Evolutionary conservation across 768 basidiomycete genomes (phyloP).

Genomic region (Suillus plorans): DNA sequence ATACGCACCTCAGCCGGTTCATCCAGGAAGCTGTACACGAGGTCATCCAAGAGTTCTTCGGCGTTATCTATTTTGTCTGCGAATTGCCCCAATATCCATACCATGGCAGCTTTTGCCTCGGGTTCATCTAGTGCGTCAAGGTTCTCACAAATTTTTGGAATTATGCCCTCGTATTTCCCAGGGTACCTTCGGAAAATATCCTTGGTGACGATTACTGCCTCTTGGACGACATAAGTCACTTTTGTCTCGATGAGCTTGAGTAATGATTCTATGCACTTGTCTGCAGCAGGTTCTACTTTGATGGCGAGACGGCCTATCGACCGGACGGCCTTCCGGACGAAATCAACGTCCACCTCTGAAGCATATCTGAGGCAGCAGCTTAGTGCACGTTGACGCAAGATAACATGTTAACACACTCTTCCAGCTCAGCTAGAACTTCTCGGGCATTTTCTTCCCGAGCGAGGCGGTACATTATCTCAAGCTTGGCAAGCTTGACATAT

Average conservation of each 20-base stretch:
- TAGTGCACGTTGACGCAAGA: not conserved
- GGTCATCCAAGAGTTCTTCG: conserved; percentile 92
- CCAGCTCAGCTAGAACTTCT: conserved; percentile 91
- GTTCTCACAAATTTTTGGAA: conserved; percentile 90
- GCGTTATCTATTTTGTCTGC: conserved; percentile 94
- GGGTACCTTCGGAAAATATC: conserved; percentile 98
- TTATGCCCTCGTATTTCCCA: conserved; percentile 94
- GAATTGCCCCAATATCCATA: conserved; percentile 98
- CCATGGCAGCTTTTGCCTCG: conserved; percentile 95
- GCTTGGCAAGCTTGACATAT: conserved; percentile 96
- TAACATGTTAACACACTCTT: conserved; percentile 62
- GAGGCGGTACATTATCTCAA: conserved; percentile 98
- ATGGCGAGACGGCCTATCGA: conserved; percentile 98
- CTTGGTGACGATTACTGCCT: conserved; percentile 95
- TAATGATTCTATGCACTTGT: conserved; percentile 85
- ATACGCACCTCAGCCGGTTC: conserved; percentile 85
- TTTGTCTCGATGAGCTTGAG: conserved; percentile 89
- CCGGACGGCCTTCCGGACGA: conserved; percentile 95
- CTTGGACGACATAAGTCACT: conserved; percentile 95
- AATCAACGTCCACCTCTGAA: conserved; percentile 97
- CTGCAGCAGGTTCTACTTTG: conserved; percentile 88
- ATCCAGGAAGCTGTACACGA: conserved; percentile 85
- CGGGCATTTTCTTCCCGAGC: conserved; percentile 92
- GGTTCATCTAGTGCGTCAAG: conserved; percentile 92
- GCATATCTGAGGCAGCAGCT: conserved; percentile 66